These are phyloP conservation scores for Termitomyces sp. DNA, from an alignment of 768 basidiomycete genomes.

Conservation along the genomic window DNA sequence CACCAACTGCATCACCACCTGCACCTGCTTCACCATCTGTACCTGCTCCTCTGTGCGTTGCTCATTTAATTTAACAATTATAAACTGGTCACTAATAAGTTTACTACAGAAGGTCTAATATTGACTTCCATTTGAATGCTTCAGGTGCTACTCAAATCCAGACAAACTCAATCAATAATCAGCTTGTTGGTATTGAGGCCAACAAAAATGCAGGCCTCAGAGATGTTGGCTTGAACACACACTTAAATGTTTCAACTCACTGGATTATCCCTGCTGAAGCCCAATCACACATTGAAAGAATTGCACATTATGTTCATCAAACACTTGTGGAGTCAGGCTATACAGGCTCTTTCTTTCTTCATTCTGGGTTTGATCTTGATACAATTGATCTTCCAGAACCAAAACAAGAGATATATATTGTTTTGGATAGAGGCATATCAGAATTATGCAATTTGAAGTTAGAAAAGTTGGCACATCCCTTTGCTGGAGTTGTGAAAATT, in stretches of 20 bases:
- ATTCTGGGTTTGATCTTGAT: neutral
- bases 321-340: neutral
- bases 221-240: neutral
- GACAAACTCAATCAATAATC: too few relatives aligned
- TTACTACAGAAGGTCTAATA: too few relatives aligned
- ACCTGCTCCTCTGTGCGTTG: too few relatives aligned
- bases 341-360: neutral
- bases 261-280: neutral
- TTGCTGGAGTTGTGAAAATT: neutral
- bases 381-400: neutral
- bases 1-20: too few relatives aligned
- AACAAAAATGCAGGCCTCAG: too few relatives aligned
- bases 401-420: neutral
- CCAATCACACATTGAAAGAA: neutral
- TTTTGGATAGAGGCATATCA: neutral
- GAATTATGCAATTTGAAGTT: neutral
- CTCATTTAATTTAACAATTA: too few relatives aligned
- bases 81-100: too few relatives aligned
- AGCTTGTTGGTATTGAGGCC: too few relatives aligned
- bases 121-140: too few relatives aligned
- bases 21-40: too few relatives aligned
- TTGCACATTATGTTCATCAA: neutral
- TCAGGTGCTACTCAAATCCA: too few relatives aligned
- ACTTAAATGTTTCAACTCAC: neutral
- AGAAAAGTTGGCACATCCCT: neutral